Percentiles rank a stretch among this genome's conserved stretches.
These are phyloP conservation scores for Sclerospora graminicola DNA, from an alignment of 352 stramenopile species.

Conservation along the genomic window DNA sequence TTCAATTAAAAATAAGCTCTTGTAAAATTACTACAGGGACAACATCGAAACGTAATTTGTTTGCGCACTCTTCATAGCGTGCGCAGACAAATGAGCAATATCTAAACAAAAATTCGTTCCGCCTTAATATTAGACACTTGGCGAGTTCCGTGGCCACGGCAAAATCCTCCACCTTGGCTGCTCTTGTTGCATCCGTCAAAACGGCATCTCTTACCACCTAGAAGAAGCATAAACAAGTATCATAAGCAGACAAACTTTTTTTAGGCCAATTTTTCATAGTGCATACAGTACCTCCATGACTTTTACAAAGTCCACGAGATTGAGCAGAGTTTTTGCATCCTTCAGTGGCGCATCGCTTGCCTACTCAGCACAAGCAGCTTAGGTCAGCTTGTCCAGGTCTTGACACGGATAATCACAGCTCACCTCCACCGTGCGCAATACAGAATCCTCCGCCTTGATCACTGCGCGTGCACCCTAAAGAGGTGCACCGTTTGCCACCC, in stretches of 20 bases:
- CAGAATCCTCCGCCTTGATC: slow-evolving; percentile 82
- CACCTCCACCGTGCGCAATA: slow-evolving; percentile 71
- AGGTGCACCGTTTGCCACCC: slow-evolving; percentile 66
- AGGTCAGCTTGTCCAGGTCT: neutral
- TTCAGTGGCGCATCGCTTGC: slow-evolving; percentile 48
- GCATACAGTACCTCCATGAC: slow-evolving; percentile 49
- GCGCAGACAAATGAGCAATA: no score
- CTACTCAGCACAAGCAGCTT: slow-evolving; percentile 13
- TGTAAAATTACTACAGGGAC: no score
- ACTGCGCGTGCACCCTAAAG: slow-evolving; percentile 43
- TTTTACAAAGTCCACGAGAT: slow-evolving; percentile 79
- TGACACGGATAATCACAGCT: neutral
- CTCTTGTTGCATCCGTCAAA: slow-evolving; percentile 51
- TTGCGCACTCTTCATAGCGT: no score
- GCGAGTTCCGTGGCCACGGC: slow-evolving; percentile 36
- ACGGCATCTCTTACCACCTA: slow-evolving; percentile 61
- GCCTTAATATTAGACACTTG: neutral
- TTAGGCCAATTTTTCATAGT: neutral
- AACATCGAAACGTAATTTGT: slow-evolving; percentile 2
- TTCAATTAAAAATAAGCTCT: no score
- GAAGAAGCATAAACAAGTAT: neutral
- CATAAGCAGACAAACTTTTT: slow-evolving; percentile 2
- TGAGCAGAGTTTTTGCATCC: slow-evolving; percentile 77
- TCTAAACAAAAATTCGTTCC: neutral
- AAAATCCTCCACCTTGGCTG: slow-evolving; percentile 60